Conservation (phyloP, 805 yeast genomes). For the Zygosaccharomyces siamensis region DNA sequence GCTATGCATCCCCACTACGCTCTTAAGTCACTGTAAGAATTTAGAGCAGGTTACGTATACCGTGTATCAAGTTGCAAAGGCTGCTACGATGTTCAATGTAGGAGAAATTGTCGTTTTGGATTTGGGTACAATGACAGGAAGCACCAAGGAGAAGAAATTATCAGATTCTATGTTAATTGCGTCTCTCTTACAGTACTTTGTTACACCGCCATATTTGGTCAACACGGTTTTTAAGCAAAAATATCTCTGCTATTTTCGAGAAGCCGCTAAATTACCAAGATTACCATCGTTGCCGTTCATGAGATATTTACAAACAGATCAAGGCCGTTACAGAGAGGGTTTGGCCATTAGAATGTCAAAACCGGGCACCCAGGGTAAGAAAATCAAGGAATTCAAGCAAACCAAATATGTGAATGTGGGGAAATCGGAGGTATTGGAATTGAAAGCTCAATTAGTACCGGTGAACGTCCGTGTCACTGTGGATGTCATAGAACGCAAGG, state of each 20-base stretch:
- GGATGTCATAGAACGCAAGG: slow-evolving; percentile 52
- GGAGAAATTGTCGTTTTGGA: slow-evolving; percentile 72
- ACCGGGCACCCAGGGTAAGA: slow-evolving; percentile 26
- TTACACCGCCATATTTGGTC: slow-evolving; percentile 78
- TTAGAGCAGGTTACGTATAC: slow-evolving; percentile 68
- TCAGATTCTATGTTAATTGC: slow-evolving; percentile 54
- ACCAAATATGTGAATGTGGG: slow-evolving; percentile 83
- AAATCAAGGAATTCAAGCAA: slow-evolving; percentile 46
- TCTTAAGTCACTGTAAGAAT: slow-evolving; percentile 56
- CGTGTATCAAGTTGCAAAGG: slow-evolving; percentile 75
- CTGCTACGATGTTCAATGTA: slow-evolving; percentile 63
- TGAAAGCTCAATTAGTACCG: slow-evolving; percentile 60
- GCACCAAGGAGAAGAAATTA: slow-evolving; percentile 24
- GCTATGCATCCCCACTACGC: slow-evolving; percentile 68
- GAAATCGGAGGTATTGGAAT: slow-evolving; percentile 49
- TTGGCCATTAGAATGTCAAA: slow-evolving; percentile 40
- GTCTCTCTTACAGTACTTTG: slow-evolving; percentile 66
- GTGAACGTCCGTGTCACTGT: slow-evolving; percentile 78
- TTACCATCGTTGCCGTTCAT: slow-evolving; percentile 72
- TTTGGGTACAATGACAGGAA: slow-evolving; percentile 25
- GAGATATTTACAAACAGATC: slow-evolving; percentile 39
- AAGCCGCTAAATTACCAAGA: slow-evolving; percentile 67
- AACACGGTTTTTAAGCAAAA: slow-evolving; percentile 55
- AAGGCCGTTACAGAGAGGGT: slow-evolving; percentile 58
- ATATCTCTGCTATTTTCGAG: slow-evolving; percentile 45